Conservation (phyloP, 2,329 filamentous ascomycete species). For the Aspergillus japonicus region DNA sequence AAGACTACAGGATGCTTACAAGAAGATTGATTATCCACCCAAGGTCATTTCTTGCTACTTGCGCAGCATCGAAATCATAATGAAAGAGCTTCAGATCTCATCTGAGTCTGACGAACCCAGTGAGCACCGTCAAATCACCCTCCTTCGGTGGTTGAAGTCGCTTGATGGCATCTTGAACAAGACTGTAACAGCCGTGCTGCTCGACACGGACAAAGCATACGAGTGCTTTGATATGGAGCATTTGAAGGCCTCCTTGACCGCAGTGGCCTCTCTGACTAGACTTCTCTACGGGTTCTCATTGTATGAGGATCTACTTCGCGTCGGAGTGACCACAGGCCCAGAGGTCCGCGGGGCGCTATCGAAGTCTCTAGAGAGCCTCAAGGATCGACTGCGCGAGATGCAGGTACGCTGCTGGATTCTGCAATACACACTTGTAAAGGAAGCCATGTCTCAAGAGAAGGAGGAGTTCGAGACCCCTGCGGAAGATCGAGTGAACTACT, state of each 20-base stretch:
- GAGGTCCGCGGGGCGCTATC: slow-evolving; percentile 51
- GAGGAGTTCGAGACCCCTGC: slow-evolving; percentile 64
- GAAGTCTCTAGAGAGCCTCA: slow-evolving; percentile 49
- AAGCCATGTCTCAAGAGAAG: slow-evolving; percentile 67
- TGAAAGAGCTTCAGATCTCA: slow-evolving; percentile 64
- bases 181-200: slow-evolving; percentile 66
- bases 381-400: slow-evolving; percentile 77
- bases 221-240: slow-evolving; percentile 83
- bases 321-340: slow-evolving; percentile 67
- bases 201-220: slow-evolving; percentile 65
- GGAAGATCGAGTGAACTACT: slow-evolving; percentile 73
- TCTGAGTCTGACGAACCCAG: slow-evolving; percentile 56
- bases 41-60: slow-evolving; percentile 88
- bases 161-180: slow-evolving; percentile 74
- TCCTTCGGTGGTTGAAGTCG: slow-evolving; percentile 75
- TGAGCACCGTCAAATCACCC: slow-evolving; percentile 65
- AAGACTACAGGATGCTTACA: slow-evolving; percentile 84
- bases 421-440: slow-evolving; percentile 76
- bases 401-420: slow-evolving; percentile 85
- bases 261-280: slow-evolving; percentile 68
- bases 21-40: slow-evolving; percentile 76
- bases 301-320: slow-evolving; percentile 80
- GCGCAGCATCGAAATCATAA: slow-evolving; percentile 79
- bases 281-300: slow-evolving; percentile 77
- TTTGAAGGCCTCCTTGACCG: slow-evolving; percentile 68